Percentiles rank a stretch among this genome's conserved stretches.
Conservation (phyloP, 345 rosid genomes). For the Psidium friedrichsthalianum region DNA sequence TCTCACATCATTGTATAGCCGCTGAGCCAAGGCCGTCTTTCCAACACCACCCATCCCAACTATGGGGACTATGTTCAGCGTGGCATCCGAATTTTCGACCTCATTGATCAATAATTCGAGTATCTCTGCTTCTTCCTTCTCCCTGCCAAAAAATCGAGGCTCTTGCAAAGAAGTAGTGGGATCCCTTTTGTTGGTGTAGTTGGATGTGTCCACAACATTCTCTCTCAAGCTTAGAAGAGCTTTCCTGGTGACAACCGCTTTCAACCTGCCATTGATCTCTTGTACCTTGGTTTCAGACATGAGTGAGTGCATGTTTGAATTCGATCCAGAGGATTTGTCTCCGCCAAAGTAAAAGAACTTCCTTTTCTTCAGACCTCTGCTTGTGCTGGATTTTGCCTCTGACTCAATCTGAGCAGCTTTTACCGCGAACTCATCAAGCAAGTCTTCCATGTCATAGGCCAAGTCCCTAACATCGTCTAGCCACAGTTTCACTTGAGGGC, state of each 20-base stretch:
- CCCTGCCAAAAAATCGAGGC: background rate
- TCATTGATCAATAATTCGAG: fast-evolving
- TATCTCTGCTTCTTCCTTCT: background rate
- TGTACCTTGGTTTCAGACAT: background rate
- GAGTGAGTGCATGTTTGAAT: fast-evolving
- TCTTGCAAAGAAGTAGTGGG: background rate
- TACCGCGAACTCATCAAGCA: fast-evolving
- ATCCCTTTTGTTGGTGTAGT: background rate
- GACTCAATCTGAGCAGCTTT: fast-evolving
- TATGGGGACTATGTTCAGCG: background rate
- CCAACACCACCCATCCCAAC: background rate
- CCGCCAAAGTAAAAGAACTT: background rate
- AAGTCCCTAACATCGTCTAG: background rate
- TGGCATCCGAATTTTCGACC: background rate
- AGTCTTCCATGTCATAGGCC: background rate
- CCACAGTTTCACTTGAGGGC: background rate
- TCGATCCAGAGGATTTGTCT: background rate
- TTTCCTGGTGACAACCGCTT: background rate
- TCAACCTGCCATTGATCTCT: background rate
- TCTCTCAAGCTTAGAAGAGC: background rate
- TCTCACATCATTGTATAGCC: background rate
- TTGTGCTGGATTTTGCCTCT: background rate
- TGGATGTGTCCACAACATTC: background rate
- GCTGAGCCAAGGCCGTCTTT: background rate
- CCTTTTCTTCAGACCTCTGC: background rate